A percentile compares a stretch with the other conserved stretches of the same genome.
Evolutionary conservation across 495 filamentous ascomycete species (phyloP).

Genomic region (Hypoxylon crocopeplum): DNA sequence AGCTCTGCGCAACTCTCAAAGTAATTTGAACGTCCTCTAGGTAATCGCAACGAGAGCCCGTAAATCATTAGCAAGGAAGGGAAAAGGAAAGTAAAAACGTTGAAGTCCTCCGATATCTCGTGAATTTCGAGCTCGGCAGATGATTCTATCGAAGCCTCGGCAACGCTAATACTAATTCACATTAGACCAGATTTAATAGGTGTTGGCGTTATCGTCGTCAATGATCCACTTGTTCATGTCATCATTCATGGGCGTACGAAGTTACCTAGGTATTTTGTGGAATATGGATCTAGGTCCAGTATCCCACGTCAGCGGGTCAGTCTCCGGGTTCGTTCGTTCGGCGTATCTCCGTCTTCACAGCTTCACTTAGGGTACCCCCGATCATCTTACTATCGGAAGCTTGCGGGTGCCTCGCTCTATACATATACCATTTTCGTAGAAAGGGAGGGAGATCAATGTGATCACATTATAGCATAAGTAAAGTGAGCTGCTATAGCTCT

Average conservation of each 20-base stretch:
- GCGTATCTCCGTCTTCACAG: too few species aligned
- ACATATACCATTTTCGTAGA: not conserved
- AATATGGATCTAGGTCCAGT: too few species aligned
- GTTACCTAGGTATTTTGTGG: too few species aligned
- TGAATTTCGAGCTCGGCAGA: constrained; percentile 14
- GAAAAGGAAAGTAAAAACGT: not conserved
- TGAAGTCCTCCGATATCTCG: not conserved
- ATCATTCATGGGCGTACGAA: not conserved
- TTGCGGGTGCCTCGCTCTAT: too few species aligned
- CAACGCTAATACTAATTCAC: constrained; percentile 18
- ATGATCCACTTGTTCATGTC: constrained; percentile 26
- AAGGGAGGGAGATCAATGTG: not conserved
- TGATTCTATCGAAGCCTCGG: constrained; percentile 25
- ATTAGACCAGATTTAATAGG: constrained; percentile 9
- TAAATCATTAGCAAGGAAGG: too few species aligned
- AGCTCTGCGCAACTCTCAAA: too few species aligned
- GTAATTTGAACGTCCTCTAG: too few species aligned
- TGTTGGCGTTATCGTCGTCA: constrained; percentile 6
- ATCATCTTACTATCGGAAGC: too few species aligned
- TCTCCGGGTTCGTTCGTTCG: too few species aligned
- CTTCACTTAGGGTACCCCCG: too few species aligned
- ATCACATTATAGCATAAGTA: not conserved
- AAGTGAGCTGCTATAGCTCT: not conserved
- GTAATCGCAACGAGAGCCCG: too few species aligned
- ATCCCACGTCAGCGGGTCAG: too few species aligned